Base-by-base conservation (phyloP, 192 early-diverging fungal genomes). In the Borealophlyctis nickersoniae region DNA sequence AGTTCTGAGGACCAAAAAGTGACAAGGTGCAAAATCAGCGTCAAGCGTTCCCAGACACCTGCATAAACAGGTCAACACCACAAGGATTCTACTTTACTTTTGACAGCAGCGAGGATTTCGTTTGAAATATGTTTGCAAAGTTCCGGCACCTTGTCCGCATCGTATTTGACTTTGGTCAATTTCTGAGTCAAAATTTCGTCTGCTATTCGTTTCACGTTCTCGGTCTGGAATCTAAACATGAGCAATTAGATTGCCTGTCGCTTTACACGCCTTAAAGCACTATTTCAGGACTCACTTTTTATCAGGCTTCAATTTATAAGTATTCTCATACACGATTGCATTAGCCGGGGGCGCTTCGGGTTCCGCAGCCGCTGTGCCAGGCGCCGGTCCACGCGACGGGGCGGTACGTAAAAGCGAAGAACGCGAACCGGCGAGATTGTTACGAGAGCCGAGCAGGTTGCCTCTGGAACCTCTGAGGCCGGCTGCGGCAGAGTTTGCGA, bases 291-390 rank as follows among this genome's bases (percentile, higher is more conserved):
- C 45, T 29, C 58, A 84, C 82, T 85, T 84, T 39, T 62, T 62
- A 28, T 77, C 78, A 0, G 82, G 83, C 56, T 80, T 85, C 58
- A 82, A 33, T 35, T 69, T 75, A 63, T 72, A 85, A 1, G 83
- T 85, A 70, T 85, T 85, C 60, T 84, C 83, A 69, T 67, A 85
- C 16, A 80, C 73, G 32, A 81, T 53, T 0, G 81, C 76, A 36
- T 77, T 79, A 0, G 68, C 65, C 4, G n/a, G n/a, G n/a, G 71
- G 74, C 57, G 68, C 63, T 0, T 39, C 74, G 9, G 72, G 32
- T 5, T 9, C 56, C 34, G 33, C 60, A n/a, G 3, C 26, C 2
- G 24, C 24, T 16, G 60, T 4, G 24, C 55, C 26, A 7, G 48
- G 50, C 24, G n/a, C 26, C 22, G 50, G 16, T 0, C 60, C 60